Percentiles rank a stretch among this genome's conserved stretches.
phyloP scores from a whole-genome alignment of 495 filamentous ascomycete genomes.

The Talaromyces proteolyticus region DNA sequence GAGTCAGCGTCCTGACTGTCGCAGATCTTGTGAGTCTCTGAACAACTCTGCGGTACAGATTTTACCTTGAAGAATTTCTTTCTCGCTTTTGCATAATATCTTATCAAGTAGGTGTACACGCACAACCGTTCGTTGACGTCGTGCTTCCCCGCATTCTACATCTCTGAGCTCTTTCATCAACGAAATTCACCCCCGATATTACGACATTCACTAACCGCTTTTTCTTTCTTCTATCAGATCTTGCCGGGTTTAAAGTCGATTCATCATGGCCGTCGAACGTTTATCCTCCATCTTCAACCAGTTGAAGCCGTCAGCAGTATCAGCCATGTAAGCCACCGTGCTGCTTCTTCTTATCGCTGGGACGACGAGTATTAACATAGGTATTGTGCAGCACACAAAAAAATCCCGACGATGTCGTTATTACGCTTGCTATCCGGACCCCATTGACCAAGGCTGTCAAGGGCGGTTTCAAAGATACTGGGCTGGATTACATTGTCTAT shows the following conservation, averaged over 20 bases:
- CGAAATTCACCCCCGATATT: too few species aligned
- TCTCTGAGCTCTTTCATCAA: too few species aligned
- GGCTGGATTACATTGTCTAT: conserved; percentile 80
- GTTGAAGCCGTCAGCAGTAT: conserved; percentile 66
- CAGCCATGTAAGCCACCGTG: conserved; percentile 62
- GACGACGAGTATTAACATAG: conserved; percentile 7
- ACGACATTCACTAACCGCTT: not conserved
- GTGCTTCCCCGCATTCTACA: too few species aligned
- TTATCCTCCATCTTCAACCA: conserved; percentile 85
- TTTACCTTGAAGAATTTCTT: too few species aligned
- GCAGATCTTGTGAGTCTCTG: too few species aligned
- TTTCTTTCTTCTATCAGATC: not conserved
- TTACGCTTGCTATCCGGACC: conserved; percentile 76
- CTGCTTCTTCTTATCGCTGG: not conserved
- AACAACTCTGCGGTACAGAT: too few species aligned
- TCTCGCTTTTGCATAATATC: not conserved
- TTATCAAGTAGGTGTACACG: too few species aligned
- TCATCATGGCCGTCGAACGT: conserved; percentile 74
- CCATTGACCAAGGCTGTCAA: conserved; percentile 71
- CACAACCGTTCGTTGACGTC: too few species aligned
- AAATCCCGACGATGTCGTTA: conserved; percentile 94
- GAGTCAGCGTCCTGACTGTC: too few species aligned
- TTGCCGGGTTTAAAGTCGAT: not conserved
- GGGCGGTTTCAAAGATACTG: conserved; percentile 92
- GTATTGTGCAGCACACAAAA: conserved; percentile 65